Percentiles rank a stretch among this genome's conserved stretches.
phyloP scores from a whole-genome alignment of 106 monocot species.

The Apostasia shenzhenica region DNA sequence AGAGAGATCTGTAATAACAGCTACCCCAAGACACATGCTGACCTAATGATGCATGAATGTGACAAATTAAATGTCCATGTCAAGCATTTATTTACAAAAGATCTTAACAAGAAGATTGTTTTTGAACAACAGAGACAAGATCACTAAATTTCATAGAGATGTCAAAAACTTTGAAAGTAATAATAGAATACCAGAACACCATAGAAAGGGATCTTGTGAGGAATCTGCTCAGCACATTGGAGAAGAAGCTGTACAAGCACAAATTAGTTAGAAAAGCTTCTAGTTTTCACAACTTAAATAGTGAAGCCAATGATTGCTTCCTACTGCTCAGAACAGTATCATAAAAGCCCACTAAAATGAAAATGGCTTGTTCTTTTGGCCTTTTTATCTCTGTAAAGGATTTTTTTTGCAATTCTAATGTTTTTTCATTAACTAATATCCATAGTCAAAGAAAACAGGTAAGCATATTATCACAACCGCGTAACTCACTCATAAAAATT shows the following conservation, averaged over 20 bases:
- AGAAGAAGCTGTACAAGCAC: slow-evolving; percentile 55
- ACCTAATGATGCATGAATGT: no score
- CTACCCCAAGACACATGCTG: no score
- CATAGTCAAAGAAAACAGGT: no score
- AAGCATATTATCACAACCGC: no score
- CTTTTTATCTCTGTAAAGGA: not conserved
- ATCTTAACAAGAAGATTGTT: not conserved
- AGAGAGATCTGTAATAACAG: no score
- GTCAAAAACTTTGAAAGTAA: not conserved
- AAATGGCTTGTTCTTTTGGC: not conserved
- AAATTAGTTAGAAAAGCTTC: not conserved
- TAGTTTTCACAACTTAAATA: not conserved
- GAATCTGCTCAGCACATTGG: slow-evolving; percentile 83
- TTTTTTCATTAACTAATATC: no score
- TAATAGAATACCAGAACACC: slow-evolving; percentile 67
- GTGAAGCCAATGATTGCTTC: not conserved
- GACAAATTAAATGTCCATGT: no score
- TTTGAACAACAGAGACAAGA: not conserved
- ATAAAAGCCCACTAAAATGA: not conserved
- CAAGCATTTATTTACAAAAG: no score
- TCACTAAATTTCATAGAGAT: not conserved
- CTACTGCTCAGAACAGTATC: not conserved
- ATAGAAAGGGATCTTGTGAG: slow-evolving; percentile 92
- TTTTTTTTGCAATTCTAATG: no score
- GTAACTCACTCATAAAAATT: no score